Evolutionary conservation across 2,329 filamentous ascomycete genomes (phyloP).

Genomic region (Alternaria panax): DNA sequence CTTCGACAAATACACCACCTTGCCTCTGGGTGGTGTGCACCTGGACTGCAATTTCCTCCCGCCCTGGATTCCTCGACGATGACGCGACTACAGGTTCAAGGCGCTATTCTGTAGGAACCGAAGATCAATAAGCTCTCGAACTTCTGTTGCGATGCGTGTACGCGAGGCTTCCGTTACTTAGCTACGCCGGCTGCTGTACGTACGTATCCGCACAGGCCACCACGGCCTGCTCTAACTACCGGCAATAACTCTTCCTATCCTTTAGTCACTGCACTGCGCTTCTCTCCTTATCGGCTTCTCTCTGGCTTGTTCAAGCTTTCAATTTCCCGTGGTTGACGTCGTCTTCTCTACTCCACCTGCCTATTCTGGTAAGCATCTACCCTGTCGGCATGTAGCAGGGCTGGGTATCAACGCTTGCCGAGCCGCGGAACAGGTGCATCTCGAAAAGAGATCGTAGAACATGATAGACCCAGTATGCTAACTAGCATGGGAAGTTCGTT

Average conservation of each 20-base stretch:
- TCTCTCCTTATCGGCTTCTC: not conserved
- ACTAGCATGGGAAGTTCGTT: constrained; percentile 38
- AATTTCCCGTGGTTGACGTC: constrained; percentile 3
- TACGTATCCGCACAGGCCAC: not conserved
- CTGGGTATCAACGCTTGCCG: constrained; percentile 31
- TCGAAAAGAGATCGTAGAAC: constrained; percentile 13
- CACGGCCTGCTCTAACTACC: not conserved
- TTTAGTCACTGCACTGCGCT: not conserved
- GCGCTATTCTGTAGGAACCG: not conserved
- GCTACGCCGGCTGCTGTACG: not conserved
- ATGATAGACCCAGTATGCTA: constrained; percentile 24
- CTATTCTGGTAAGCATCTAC: constrained; percentile 36
- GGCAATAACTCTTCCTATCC: not conserved
- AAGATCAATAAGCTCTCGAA: not conserved
- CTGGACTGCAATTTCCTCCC: not conserved
- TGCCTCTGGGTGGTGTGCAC: not conserved
- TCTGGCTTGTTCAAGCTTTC: not conserved
- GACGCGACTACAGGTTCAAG: not conserved
- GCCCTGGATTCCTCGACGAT: not conserved
- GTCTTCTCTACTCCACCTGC: constrained; percentile 30
- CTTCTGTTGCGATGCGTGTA: not conserved
- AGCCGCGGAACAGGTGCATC: constrained; percentile 27
- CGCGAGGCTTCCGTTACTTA: not conserved
- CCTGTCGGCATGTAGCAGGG: constrained; percentile 25
- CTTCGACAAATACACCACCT: not conserved